Conservation (phyloP, 768 basidiomycete species). For the Kwoniella dejecticola region DNA sequence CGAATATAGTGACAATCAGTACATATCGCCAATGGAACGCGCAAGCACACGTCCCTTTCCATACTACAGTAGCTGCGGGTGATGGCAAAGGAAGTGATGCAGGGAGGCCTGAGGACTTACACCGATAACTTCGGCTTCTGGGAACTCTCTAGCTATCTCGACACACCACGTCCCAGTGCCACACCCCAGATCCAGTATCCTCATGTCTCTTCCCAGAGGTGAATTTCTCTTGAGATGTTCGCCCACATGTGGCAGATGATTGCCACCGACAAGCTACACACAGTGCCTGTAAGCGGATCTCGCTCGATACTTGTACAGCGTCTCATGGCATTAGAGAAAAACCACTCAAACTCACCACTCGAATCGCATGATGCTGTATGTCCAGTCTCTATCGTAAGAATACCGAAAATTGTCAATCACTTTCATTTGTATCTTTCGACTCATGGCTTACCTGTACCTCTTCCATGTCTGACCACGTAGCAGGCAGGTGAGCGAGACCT, state of each 20-base stretch:
- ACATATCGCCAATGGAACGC: not conserved
- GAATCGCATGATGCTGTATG: constrained; percentile 17
- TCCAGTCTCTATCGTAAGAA: constrained; percentile 18
- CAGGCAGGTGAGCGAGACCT: no score
- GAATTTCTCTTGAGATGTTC: not conserved
- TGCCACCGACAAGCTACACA: constrained; percentile 14
- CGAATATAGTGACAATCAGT: not conserved
- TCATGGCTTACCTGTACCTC: constrained; percentile 3
- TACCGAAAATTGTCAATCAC: no score
- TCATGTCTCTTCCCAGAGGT: not conserved
- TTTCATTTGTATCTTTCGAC: no score
- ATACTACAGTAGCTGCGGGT: no score
- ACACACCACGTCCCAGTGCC: constrained; percentile 24
- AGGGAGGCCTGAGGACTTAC: no score
- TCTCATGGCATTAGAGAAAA: no score
- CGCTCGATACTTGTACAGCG: not conserved
- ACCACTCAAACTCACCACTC: constrained; percentile 16
- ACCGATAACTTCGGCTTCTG: constrained; percentile 14
- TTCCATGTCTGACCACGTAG: constrained; percentile 3
- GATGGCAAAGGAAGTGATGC: no score
- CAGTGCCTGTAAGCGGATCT: not conserved
- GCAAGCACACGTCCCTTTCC: not conserved
- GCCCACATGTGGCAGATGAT: constrained; percentile 12
- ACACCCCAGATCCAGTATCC: constrained; percentile 22
- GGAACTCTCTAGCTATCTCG: constrained; percentile 20